A percentile compares a stretch with the other conserved stretches of the same genome.
phyloP scores from a whole-genome alignment of 2,329 filamentous ascomycete species.

The Aspergillus novofumigatus region DNA sequence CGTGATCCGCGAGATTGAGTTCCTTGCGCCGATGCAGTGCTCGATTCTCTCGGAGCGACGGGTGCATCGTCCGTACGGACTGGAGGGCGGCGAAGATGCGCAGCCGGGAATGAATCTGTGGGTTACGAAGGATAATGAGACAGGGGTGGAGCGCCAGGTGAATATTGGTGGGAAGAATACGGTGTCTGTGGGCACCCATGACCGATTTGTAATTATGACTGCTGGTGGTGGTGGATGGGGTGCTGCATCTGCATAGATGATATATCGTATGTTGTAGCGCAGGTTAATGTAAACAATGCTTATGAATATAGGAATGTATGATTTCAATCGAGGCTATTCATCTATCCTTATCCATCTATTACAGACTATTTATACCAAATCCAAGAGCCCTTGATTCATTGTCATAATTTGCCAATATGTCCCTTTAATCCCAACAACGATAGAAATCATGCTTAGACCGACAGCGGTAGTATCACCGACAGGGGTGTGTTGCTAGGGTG shows the following conservation, averaged over 20 bases:
- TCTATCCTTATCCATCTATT: neutral
- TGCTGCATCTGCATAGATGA: no score
- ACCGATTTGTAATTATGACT: conserved; percentile 59
- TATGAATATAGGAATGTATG: neutral
- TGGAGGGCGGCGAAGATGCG: conserved; percentile 77
- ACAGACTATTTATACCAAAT: neutral
- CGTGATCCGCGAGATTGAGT: conserved; percentile 77
- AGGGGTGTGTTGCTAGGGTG: no score
- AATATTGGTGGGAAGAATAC: conserved; percentile 63
- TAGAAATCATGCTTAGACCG: no score
- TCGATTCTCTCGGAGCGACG: conserved; percentile 74
- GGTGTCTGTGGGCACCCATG: conserved; percentile 55
- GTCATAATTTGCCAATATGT: no score
- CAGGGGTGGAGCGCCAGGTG: conserved; percentile 48
- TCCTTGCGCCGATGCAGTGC: conserved; percentile 74
- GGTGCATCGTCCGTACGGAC: conserved; percentile 74
- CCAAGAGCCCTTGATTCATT: no score
- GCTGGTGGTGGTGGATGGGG: conserved; percentile 49
- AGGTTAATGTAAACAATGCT: no score
- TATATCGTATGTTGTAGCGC: no score
- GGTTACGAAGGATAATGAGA: conserved; percentile 67
- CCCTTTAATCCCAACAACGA: no score
- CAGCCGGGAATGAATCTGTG: conserved; percentile 80
- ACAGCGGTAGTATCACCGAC: no score
- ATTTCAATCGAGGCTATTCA: neutral